phyloP scores from a whole-genome alignment of 2,329 filamentous ascomycete species.

The Stemphylium vesicarium region DNA sequence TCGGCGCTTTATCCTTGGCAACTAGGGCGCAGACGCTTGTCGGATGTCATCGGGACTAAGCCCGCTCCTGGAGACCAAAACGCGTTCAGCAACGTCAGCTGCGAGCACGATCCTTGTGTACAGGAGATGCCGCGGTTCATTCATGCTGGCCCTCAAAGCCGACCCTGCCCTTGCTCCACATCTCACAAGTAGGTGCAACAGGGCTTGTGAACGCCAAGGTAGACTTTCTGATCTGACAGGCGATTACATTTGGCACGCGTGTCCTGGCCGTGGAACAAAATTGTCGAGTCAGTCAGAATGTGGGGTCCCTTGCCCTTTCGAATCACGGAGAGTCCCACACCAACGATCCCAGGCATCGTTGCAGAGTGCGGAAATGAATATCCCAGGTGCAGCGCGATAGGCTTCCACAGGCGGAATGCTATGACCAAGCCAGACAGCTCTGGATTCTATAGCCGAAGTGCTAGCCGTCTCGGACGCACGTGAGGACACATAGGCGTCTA shows the following conservation, averaged over 20 bases:
- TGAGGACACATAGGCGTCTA: constrained; percentile 26
- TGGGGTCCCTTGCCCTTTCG: constrained; percentile 16
- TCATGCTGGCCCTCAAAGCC: constrained; percentile 13
- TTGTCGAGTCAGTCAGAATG: constrained; percentile 19
- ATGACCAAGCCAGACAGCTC: constrained; percentile 30
- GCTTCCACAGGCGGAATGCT: constrained; percentile 22
- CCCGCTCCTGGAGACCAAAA: constrained; percentile 22
- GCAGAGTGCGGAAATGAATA: constrained; percentile 34
- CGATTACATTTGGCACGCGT: not conserved
- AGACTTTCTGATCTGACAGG: not conserved
- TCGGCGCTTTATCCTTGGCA: constrained; percentile 40
- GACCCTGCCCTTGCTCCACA: constrained; percentile 14
- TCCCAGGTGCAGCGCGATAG: constrained; percentile 34
- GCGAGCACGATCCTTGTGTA: constrained; percentile 14
- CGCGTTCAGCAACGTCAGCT: constrained; percentile 35
- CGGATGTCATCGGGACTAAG: constrained; percentile 43
- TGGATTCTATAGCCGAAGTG: constrained; percentile 30
- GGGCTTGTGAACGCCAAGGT: constrained; percentile 10
- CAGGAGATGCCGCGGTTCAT: constrained; percentile 27
- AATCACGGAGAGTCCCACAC: constrained; percentile 12
- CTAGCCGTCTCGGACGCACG: constrained; percentile 27
- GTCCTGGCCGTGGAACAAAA: no score
- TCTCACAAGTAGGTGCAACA: not conserved
- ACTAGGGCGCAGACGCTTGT: constrained; percentile 36
- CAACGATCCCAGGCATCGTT: constrained; percentile 18